Evolutionary conservation across 116 monocot genomes (phyloP), one percentile per base, ranked within the genome.

Genomic region (Papilionanthe hybrid): DNA sequence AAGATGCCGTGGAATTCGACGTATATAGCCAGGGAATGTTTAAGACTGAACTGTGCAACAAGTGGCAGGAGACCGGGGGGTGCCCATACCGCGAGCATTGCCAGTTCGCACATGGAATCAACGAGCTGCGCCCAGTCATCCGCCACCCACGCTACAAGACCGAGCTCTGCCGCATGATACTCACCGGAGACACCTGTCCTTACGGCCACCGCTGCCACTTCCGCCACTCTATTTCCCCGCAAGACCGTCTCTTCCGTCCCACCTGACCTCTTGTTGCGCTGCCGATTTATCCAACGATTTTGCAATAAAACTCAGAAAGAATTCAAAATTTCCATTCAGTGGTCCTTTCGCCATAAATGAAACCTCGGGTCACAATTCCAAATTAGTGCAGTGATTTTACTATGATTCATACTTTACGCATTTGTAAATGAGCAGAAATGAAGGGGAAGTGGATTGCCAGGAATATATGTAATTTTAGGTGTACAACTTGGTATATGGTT

Each of bases 81-180:
- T 97, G 97, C 57, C 92, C 94, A 3, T 94, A 97, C 78, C 92
- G 91, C 9, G 89, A 91, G 18, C 91, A 90, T 72, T 97, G 97
- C 89, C 97, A 94, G 82, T 97, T 97, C 79, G 97, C 97, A 4
- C 97, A 97, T 82, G 97, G 97, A 25, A 83, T 97, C 15, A 77
- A 42, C 5, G 97, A 97, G 89, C 90, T 97, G 71, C 97, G 97
- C 41, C 97, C 97, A 12, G 87, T 97, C 22, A 89, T 97, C 84
- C 97, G 97, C 75, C 97, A 97, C 77, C 97, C 97, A 1, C 92
- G 97, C 68, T 97, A 97, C 91, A 97, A 97, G 86, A 97, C 94
- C 42, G 91, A 97, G 86, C 82, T 92, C 43, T 97, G 97, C 92
- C 90, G 94, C 79, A 97, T 94, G 94, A 83, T 94, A 57, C 88